These are phyloP conservation scores for Chalciporus piperatoides DNA, from an alignment of 1,284 basidiomycete species.

Conservation along the genomic window DNA sequence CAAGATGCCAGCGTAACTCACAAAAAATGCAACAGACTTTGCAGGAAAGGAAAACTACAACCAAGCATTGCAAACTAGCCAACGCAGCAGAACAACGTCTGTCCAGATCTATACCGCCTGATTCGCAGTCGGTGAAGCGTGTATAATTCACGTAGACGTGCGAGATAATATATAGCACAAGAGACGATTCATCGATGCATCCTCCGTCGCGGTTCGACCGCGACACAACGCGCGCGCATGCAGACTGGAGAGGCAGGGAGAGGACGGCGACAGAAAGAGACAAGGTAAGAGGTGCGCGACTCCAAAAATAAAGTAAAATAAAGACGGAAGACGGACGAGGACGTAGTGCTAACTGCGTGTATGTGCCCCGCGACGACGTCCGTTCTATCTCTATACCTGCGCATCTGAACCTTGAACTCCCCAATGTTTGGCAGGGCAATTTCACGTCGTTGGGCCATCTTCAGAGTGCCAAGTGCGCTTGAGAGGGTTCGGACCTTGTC, in stretches of 20 bases:
- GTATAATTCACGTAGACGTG: too few species aligned
- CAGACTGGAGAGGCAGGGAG: not conserved
- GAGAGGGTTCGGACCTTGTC: slow-evolving; percentile 20
- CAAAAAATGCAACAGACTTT: too few species aligned
- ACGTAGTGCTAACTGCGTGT: not conserved
- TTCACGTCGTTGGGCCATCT: slow-evolving; percentile 21
- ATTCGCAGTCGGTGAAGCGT: too few species aligned
- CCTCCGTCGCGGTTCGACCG: not conserved
- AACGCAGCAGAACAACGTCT: too few species aligned
- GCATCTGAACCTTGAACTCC: not conserved
- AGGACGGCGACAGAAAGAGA: not conserved
- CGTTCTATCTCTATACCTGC: not conserved
- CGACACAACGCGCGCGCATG: not conserved
- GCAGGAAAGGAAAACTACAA: too few species aligned
- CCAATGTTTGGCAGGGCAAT: not conserved
- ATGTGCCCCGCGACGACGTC: not conserved
- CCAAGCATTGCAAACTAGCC: too few species aligned
- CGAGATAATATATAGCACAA: too few species aligned
- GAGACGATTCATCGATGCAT: not conserved
- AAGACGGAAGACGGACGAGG: not conserved
- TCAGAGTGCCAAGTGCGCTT: slow-evolving; percentile 29
- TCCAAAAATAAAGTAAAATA: slow-evolving; percentile 1
- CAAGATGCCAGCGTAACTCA: too few species aligned
- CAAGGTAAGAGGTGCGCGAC: not conserved
- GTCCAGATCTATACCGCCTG: too few species aligned